Evolutionary conservation across 2,329 filamentous ascomycete species (phyloP).

Genomic region (Fusarium cicatricum): DNA sequence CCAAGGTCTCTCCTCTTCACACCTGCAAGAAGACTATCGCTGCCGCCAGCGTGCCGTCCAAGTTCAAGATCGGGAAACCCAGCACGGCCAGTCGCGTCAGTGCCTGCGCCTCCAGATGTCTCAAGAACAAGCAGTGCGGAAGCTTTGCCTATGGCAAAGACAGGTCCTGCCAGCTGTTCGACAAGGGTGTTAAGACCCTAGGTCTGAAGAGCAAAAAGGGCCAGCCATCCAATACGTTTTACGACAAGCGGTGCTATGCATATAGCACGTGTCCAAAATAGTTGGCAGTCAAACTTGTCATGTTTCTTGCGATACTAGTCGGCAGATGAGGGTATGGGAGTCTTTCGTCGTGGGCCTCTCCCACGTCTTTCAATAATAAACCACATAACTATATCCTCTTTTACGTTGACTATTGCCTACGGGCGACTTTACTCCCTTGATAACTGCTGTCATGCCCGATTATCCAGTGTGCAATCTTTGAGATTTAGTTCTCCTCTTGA

Average conservation of each 20-base stretch:
- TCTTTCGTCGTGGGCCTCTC: too few relatives aligned
- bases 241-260: background rate
- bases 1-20: background rate
- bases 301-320: too few relatives aligned
- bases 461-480: too few relatives aligned
- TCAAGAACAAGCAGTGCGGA: constrained; percentile 5
- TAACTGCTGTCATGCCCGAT: too few relatives aligned
- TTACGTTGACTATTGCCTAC: too few relatives aligned
- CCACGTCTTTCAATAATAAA: too few relatives aligned
- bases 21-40: constrained; percentile 3
- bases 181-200: background rate
- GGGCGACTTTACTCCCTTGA: too few relatives aligned
- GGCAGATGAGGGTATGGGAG: too few relatives aligned
- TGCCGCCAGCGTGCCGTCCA: background rate
- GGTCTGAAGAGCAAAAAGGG: background rate
- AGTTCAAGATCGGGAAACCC: background rate
- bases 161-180: background rate
- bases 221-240: background rate
- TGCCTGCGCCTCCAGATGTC: background rate
- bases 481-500: too few relatives aligned
- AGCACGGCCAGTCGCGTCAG: background rate
- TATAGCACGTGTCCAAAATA: too few relatives aligned
- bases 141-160: constrained; percentile 3
- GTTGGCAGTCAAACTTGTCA: too few relatives aligned
- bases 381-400: too few relatives aligned